Base-by-base conservation (phyloP, 2,329 filamentous ascomycete genomes). In the Penicillium sp. region DNA sequence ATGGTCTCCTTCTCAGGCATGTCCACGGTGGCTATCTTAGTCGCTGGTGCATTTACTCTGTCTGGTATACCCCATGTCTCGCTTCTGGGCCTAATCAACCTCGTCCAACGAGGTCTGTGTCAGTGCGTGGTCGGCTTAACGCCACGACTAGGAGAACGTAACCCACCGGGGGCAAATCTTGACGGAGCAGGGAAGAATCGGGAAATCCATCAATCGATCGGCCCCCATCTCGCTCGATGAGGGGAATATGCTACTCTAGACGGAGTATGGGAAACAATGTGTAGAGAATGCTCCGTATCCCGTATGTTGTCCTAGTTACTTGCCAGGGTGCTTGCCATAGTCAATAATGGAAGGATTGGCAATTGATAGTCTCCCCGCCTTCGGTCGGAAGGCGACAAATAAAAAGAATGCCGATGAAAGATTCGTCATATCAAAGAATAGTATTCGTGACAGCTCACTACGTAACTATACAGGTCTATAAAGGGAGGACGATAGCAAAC, bases 1-100 rank as follows among this genome's bases (percentile, higher is more conserved):
- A 35, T 49, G 10, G 24, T 46, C 22, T 47, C 46, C 52, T 59
- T 61, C 66, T 65, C 67, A 68, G n/a, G 11, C 31, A 69, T 51
- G 43, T 35, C 33, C 19, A 13, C 41, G 11, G 41, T 27, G 22
- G 41, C 24, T 44, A 18, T 24, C 27, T 14, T 46, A n/a, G 14
- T 46, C 43, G 43, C 22, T 27, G 24, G 31, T 31, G 31, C 31
- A 31, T 10, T 31, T 41, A 41, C 39, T 22, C 39, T 19, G 39
- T 41, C 4, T 16, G 39, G 39, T 41, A 18, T 11, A 3, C 36
- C 50, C 49, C 18, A 51, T 51, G 49, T 40, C 49, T 51, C 36
- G 44, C 37, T 50, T 50, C 33, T 50, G 46, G 46, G 31, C 31
- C 36, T 40, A 47, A 55, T 33, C 51, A 50, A 41, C 53, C 43